Conservation (phyloP, 305 asterid genomes). For the Ajuga reptans region DNA sequence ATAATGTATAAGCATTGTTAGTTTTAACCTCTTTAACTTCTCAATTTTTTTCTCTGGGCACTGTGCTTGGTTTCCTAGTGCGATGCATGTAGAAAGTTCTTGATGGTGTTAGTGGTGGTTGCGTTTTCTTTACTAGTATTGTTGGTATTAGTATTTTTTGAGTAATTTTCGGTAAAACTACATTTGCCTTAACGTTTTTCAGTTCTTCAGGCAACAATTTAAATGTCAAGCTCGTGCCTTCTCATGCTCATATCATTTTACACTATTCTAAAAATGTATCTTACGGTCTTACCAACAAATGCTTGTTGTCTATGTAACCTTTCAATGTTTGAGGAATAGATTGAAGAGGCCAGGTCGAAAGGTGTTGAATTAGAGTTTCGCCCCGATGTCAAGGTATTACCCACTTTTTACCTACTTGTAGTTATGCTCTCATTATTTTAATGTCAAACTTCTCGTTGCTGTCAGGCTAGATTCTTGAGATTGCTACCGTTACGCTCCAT, state of each 20-base stretch:
- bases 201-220: background rate
- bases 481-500: slow-evolving; percentile 76
- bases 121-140: background rate
- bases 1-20: background rate
- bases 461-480: slow-evolving; percentile 70
- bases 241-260: background rate
- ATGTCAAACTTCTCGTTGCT: slow-evolving; percentile 22
- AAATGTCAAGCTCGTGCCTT: slow-evolving; percentile 14
- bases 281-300: slow-evolving; percentile 8
- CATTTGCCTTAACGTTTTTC: background rate
- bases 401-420: background rate
- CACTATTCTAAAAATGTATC: background rate
- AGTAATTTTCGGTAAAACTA: background rate
- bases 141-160: background rate
- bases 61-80: slow-evolving; percentile 3
- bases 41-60: slow-evolving; percentile 1
- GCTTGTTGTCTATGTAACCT: slow-evolving; percentile 19
- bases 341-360: slow-evolving; percentile 62
- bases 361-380: slow-evolving; percentile 73
- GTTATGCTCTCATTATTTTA: background rate
- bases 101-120: background rate
- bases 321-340: slow-evolving; percentile 38
- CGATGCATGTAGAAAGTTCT: background rate
- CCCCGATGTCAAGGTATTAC: slow-evolving; percentile 75
- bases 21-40: background rate